Conservation (phyloP, 2,329 filamentous ascomycete genomes). For the Cladosporium sp. region DNA sequence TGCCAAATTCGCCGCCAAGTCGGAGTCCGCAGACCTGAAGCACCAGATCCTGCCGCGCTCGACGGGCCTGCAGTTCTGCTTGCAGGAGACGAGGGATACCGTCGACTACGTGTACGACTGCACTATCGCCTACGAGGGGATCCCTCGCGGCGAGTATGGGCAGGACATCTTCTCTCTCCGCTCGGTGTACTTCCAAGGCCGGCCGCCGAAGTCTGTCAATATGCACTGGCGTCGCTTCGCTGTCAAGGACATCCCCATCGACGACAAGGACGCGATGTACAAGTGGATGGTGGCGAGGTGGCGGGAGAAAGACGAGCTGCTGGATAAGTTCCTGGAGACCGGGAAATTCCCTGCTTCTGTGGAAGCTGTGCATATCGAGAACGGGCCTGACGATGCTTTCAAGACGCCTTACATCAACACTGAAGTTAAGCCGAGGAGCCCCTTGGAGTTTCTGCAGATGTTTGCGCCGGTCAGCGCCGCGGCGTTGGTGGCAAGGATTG, state of each 20-base stretch:
- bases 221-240: slow-evolving; percentile 91
- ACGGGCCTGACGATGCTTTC: slow-evolving; percentile 24
- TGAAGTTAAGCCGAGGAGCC: slow-evolving; percentile 35
- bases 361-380: slow-evolving; percentile 26
- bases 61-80: slow-evolving; percentile 72
- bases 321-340: slow-evolving; percentile 67
- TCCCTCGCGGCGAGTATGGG: slow-evolving; percentile 73
- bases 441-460: slow-evolving; percentile 39
- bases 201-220: slow-evolving; percentile 87
- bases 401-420: slow-evolving; percentile 43
- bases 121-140: slow-evolving; percentile 90
- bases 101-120: slow-evolving; percentile 87
- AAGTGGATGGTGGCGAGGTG: slow-evolving; percentile 76
- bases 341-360: slow-evolving; percentile 75
- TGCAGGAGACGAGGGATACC: slow-evolving; percentile 66
- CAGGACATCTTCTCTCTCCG: slow-evolving; percentile 81
- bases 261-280: slow-evolving; percentile 66
- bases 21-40: slow-evolving; percentile 59
- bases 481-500: slow-evolving; percentile 29
- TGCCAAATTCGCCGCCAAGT: slow-evolving; percentile 70
- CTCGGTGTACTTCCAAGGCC: slow-evolving; percentile 82
- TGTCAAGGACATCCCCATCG: slow-evolving; percentile 70
- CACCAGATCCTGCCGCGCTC: slow-evolving; percentile 72
- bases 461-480: slow-evolving; percentile 35
- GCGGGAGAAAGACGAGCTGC: slow-evolving; percentile 82